phyloP scores from a whole-genome alignment of 306 rosid species.

The Fragaria iinumae region DNA sequence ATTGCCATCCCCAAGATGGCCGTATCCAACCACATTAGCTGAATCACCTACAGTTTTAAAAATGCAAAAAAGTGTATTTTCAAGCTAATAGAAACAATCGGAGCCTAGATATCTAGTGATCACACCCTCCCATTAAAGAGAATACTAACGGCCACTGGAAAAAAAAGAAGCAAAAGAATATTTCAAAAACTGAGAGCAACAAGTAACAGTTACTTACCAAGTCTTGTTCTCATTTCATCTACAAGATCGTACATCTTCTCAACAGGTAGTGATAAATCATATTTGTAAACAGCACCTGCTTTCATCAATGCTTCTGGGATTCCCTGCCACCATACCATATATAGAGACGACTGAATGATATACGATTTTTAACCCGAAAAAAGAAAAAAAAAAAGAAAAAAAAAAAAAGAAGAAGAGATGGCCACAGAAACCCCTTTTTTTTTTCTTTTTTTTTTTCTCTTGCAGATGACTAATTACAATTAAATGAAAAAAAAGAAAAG shows the following conservation, averaged over 20 bases:
- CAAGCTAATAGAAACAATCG: background rate
- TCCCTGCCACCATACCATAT: slow-evolving; percentile 52
- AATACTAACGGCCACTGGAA: background rate
- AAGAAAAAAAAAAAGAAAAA: background rate
- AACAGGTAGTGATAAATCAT: slow-evolving; percentile 83
- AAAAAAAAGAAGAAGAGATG: background rate
- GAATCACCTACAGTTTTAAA: slow-evolving; percentile 46
- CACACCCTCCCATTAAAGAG: slow-evolving; percentile 4
- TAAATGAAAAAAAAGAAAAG: background rate
- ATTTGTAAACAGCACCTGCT: slow-evolving; percentile 87
- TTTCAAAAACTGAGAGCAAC: slow-evolving; percentile 10
- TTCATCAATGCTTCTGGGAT: slow-evolving; percentile 78
- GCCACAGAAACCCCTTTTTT: background rate
- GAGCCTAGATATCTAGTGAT: background rate
- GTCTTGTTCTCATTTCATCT: slow-evolving; percentile 72
- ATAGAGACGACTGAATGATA: background rate
- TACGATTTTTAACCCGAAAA: background rate
- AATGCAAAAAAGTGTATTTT: background rate
- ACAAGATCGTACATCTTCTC: slow-evolving; percentile 72
- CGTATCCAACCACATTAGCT: slow-evolving; percentile 72
- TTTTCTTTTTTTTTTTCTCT: background rate
- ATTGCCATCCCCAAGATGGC: slow-evolving; percentile 95
- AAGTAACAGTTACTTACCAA: slow-evolving; percentile 49
- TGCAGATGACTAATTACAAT: background rate
- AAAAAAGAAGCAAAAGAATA: background rate